Evolutionary conservation across 768 basidiomycete species (phyloP), one percentile per base, ranked within the genome.

Genomic region (Auriscalpium microsporum): DNA sequence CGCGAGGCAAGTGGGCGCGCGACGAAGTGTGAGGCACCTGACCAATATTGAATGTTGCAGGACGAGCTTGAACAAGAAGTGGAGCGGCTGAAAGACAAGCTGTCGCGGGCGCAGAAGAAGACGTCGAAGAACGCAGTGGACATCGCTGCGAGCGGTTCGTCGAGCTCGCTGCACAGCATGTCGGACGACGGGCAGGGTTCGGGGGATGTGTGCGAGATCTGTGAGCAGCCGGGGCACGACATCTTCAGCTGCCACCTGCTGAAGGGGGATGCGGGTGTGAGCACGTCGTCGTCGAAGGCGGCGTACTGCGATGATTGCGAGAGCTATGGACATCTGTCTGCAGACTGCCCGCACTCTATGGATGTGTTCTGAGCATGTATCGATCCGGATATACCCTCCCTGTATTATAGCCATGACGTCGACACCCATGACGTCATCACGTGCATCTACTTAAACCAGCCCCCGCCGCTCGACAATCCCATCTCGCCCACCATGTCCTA

Each of bases 61-160:
- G 92, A 93, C 64, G 91, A 93, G 60, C 80, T 95, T 33, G 92
- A 94, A 64, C 82, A 84, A 64, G 90, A 94, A 65, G 67, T 94
- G 35, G 87, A 91, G 64, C 78, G 79, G 10, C 69, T 87, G 50
- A 88, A 86, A 61, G 85, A 88, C 23, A 87, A 84, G 63, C 72
- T 89, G 44, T 66, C 79, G 7, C 78, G 80, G 2, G 64, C 50
- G 47, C 77, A 82, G 59, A 86, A 83, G 67, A 86, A 85, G 64
- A 72, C 74, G 16, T 80, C 82, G 34, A 73, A 72, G 58, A 78
- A 77, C 55, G 84, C 62, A 36, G 53, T 56, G 19, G 56, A 57
- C 40, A 50, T 58, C 23, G 56, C 59, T 21, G 59, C 64, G 17
- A 54, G 52, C 19, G 42, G 45, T 35, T 65, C 64, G 1, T 56